These are phyloP conservation scores for Colletotrichum cereale DNA, from an alignment of 2,329 filamentous ascomycete species.

Conservation along the genomic window DNA sequence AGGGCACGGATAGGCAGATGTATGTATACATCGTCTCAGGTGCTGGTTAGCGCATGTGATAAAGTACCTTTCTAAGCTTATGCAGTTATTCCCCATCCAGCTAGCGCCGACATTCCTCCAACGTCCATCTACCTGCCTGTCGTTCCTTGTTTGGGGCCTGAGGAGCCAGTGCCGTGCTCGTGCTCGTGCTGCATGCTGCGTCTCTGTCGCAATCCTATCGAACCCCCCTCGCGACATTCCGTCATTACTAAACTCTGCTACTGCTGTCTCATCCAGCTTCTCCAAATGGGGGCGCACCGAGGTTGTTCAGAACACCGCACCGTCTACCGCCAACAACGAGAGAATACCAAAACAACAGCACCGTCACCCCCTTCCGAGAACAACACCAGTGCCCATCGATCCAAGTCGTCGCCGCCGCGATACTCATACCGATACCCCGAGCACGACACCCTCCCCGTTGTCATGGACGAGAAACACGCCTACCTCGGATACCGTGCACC, in stretches of 20 bases:
- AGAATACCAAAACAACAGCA: not conserved
- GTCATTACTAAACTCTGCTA: slow-evolving; percentile 31
- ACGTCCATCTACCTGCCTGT: not conserved
- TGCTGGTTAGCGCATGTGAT: rapidly evolving
- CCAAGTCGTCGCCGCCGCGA: not conserved
- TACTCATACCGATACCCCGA: slow-evolving; percentile 16
- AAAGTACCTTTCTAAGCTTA: slow-evolving; percentile 1
- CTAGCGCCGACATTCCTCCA: slow-evolving; percentile 24
- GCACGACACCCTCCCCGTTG: not conserved
- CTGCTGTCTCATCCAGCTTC: slow-evolving; percentile 6
- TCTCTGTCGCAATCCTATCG: slow-evolving; percentile 35
- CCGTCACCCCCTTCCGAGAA: not conserved
- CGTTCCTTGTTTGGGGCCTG: not conserved
- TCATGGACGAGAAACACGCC: slow-evolving; percentile 41
- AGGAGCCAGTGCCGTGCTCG: slow-evolving; percentile 7
- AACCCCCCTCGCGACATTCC: slow-evolving; percentile 25
- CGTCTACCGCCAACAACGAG: slow-evolving; percentile 9
- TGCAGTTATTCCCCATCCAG: slow-evolving; percentile 1
- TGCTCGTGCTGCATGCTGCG: slow-evolving; percentile 15
- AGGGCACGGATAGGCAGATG: not conserved
- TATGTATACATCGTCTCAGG: not conserved
- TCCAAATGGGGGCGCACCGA: slow-evolving; percentile 25
- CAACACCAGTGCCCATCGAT: not conserved
- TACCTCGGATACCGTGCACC: slow-evolving; percentile 2
- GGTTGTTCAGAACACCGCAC: slow-evolving; percentile 23